Conservation (phyloP, 164 flowering plant species). For the Stephania cephalantha region DNA sequence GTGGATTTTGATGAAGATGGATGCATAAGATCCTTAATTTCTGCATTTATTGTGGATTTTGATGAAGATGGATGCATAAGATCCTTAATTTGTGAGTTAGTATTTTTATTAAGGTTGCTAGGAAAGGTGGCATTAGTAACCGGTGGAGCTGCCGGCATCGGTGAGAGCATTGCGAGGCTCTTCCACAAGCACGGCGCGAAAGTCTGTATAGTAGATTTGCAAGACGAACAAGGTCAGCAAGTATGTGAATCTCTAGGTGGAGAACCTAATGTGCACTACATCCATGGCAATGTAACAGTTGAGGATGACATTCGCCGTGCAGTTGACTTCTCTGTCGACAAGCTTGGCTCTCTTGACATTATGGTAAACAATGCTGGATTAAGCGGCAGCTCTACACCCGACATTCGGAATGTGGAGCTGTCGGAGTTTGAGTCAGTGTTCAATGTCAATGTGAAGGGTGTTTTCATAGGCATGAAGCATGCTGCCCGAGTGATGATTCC, state of each 20-base stretch:
- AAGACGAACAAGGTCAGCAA: slow-evolving; percentile 44
- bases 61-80: neutral
- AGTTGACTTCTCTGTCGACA: slow-evolving; percentile 49
- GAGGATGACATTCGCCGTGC: slow-evolving; percentile 62
- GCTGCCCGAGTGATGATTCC: slow-evolving; percentile 95
- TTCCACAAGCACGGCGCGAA: slow-evolving; percentile 74
- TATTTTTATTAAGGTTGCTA: slow-evolving; percentile 33
- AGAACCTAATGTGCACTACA: slow-evolving; percentile 28
- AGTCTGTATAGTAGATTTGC: slow-evolving; percentile 61
- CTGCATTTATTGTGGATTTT: too few relatives aligned
- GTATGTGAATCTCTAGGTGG: slow-evolving; percentile 46
- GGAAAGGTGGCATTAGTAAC: slow-evolving; percentile 82
- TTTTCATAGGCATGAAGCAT: slow-evolving; percentile 76
- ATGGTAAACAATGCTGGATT: slow-evolving; percentile 90
- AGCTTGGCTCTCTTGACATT: slow-evolving; percentile 70
- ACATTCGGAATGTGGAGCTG: slow-evolving; percentile 50
- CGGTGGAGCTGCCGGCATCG: slow-evolving; percentile 85
- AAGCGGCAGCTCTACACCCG: slow-evolving; percentile 37
- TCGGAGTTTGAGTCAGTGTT: slow-evolving; percentile 55
- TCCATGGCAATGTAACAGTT: slow-evolving; percentile 59
- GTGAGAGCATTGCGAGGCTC: slow-evolving; percentile 69
- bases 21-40: neutral
- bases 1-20: neutral
- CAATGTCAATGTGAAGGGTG: slow-evolving; percentile 74
- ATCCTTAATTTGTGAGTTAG: neutral